Evolutionary conservation across 176 grass and related monocot genomes (phyloP).

Genomic region (Hsuehochloa calcarea): DNA sequence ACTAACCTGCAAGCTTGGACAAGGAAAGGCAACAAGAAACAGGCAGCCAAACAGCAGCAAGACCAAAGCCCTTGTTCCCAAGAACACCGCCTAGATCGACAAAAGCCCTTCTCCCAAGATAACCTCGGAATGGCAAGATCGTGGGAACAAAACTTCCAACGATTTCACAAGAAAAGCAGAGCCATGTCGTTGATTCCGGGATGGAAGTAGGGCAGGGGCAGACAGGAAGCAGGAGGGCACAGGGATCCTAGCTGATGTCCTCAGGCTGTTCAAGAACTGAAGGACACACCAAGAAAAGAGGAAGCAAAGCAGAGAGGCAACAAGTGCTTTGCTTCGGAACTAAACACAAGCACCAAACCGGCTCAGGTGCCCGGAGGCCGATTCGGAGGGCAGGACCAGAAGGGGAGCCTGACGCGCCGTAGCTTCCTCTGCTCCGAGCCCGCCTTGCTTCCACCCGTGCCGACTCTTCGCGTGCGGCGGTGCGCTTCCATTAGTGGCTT

Average conservation of each 20-base stretch:
- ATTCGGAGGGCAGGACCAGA: slow-evolving; percentile 76
- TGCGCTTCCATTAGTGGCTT: slow-evolving; percentile 53
- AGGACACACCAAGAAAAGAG: slow-evolving; percentile 14
- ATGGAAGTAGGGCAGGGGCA: not conserved
- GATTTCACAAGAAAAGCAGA: slow-evolving; percentile 45
- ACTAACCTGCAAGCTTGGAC: not conserved
- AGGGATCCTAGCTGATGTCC: not conserved
- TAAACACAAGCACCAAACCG: not conserved
- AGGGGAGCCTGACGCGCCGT: slow-evolving; percentile 54
- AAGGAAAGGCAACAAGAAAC: not conserved
- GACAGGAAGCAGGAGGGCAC: slow-evolving; percentile 15
- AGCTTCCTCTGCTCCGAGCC: slow-evolving; percentile 58
- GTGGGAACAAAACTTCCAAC: slow-evolving; percentile 2
- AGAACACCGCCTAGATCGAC: slow-evolving; percentile 9
- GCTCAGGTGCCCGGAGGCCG: slow-evolving; percentile 80
- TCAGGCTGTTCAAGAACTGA: slow-evolving; percentile 7
- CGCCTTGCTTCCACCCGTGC: slow-evolving; percentile 23
- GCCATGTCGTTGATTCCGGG: slow-evolving; percentile 12
- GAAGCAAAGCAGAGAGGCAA: not conserved
- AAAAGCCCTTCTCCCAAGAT: slow-evolving; percentile 15
- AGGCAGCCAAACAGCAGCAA: slow-evolving; percentile 19
- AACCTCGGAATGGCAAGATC: slow-evolving; percentile 3
- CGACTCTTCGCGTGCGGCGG: not conserved
- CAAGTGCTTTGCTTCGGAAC: not conserved
- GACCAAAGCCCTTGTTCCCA: slow-evolving; percentile 36